Conservation (phyloP, 2,329 filamentous ascomycete species). For the Cryoendolithus antarcticus region DNA sequence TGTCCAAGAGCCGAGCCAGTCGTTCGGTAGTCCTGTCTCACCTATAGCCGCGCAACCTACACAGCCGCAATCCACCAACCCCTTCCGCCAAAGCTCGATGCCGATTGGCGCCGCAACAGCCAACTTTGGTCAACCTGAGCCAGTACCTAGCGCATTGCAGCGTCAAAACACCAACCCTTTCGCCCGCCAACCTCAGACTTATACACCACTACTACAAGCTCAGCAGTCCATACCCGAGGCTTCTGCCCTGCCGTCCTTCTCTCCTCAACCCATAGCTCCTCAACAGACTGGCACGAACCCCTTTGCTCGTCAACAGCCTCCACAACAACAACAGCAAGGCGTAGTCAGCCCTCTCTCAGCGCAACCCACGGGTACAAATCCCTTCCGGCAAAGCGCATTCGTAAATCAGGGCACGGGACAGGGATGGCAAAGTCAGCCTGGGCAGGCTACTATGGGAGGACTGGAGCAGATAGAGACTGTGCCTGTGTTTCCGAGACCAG, state of each 20-base stretch:
- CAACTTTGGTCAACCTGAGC: constrained; percentile 8
- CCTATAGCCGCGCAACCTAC: constrained; percentile 12
- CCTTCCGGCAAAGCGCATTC: constrained; percentile 83
- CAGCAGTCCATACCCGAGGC: constrained; percentile 13
- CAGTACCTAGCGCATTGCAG: constrained; percentile 9
- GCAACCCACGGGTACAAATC: constrained; percentile 84
- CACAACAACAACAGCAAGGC: constrained; percentile 20
- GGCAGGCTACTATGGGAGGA: constrained; percentile 63
- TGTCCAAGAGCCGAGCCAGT: constrained; percentile 10
- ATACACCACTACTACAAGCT: constrained; percentile 1
- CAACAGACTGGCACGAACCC: constrained; percentile 61
- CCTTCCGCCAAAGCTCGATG: constrained; percentile 87
- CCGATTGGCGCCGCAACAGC: constrained; percentile 17
- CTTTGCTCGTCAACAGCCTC: constrained; percentile 46
- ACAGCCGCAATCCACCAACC: constrained; percentile 62
- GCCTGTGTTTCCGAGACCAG: constrained; percentile 68
- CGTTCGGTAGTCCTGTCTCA: constrained; percentile 14
- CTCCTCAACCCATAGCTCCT: constrained; percentile 32
- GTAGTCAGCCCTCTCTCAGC: constrained; percentile 41
- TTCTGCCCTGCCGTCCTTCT: too few species aligned
- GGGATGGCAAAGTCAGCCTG: constrained; percentile 66
- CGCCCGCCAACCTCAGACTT: constrained; percentile 41
- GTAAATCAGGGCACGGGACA: constrained; percentile 79
- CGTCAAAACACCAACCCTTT: constrained; percentile 38
- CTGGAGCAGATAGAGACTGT: constrained; percentile 68